Evolutionary conservation across 768 basidiomycete genomes (phyloP).

Genomic region (Mrakia frigida): DNA sequence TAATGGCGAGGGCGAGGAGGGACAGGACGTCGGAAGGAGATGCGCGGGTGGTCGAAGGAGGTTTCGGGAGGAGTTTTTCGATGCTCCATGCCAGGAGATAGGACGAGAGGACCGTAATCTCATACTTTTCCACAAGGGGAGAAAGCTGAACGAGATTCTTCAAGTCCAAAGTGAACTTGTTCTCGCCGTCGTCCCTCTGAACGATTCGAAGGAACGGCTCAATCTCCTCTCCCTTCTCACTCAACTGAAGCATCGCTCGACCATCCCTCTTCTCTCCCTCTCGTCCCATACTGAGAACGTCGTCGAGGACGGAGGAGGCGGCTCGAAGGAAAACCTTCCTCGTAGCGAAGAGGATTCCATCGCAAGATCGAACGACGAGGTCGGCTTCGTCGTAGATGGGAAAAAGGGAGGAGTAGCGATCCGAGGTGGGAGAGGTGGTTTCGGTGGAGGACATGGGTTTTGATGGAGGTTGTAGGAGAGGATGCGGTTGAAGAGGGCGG

Average conservation of each 20-base stretch:
- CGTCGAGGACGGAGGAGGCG: neutral
- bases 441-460: too few species aligned
- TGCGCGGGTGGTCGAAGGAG: neutral
- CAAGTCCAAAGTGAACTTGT: neutral
- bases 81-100: too few species aligned
- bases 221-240: constrained; percentile 1
- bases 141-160: neutral
- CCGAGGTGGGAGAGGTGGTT: too few species aligned
- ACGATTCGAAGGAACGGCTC: neutral
- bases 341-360: neutral
- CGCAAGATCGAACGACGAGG: neutral
- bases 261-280: neutral
- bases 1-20: neutral
- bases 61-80: too few species aligned
- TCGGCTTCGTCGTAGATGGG: neutral
- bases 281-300: neutral
- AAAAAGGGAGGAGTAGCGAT: constrained; percentile 1
- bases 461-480: too few species aligned
- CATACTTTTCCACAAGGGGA: neutral
- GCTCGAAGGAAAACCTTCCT: neutral
- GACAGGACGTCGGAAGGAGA: neutral
- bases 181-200: neutral
- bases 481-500: too few species aligned
- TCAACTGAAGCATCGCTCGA: neutral
- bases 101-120: too few species aligned